phyloP scores from a whole-genome alignment of 768 basidiomycete species.

The Boletellus sp. region DNA sequence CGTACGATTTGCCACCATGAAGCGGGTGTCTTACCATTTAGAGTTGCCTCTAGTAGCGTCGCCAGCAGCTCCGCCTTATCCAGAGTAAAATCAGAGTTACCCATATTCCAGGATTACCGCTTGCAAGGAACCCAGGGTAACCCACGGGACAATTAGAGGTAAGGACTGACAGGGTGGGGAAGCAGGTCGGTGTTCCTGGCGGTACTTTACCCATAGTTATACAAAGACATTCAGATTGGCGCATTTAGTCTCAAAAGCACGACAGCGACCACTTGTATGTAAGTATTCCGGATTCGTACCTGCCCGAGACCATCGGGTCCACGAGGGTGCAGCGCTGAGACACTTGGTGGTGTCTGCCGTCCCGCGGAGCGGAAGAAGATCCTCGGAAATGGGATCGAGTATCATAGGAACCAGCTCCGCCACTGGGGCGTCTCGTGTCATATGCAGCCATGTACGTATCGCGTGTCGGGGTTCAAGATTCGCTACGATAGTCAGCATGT shows the following conservation, averaged over 20 bases:
- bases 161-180: not conserved
- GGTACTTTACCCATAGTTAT: not conserved
- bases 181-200: too few relatives aligned
- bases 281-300: too few relatives aligned
- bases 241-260: too few relatives aligned
- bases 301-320: not conserved
- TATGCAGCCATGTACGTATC: too few relatives aligned
- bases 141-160: not conserved
- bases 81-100: not conserved
- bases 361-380: not conserved
- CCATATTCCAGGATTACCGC: not conserved
- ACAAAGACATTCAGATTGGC: not conserved
- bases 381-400: not conserved
- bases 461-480: too few relatives aligned
- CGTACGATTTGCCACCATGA: not conserved
- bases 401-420: not conserved
- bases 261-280: too few relatives aligned
- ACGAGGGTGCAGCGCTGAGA: not conserved
- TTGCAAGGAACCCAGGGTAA: not conserved
- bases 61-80: conserved; percentile 5
- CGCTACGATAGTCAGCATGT: too few relatives aligned
- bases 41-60: not conserved
- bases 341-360: not conserved
- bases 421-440: not conserved
- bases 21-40: conserved; percentile 1